These are phyloP conservation scores for Bifiguratus adelaidae DNA, from an alignment of 192 early-diverging fungal genomes.

Conservation along the genomic window DNA sequence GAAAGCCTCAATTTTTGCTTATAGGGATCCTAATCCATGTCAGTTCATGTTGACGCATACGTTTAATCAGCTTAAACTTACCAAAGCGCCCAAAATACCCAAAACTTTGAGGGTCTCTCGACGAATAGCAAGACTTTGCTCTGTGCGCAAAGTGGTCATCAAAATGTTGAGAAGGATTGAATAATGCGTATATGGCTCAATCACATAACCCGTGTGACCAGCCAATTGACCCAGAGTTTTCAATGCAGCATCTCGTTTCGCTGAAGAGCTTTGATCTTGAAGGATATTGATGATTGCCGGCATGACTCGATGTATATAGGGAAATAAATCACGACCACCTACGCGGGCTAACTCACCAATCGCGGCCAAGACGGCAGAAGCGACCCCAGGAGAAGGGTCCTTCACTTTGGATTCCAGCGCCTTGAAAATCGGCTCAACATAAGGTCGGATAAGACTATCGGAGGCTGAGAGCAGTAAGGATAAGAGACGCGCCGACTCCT, in stretches of 20 bases:
- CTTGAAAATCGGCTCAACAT: slow-evolving; percentile 79
- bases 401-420: slow-evolving; percentile 75
- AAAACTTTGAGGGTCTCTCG: slow-evolving; percentile 81
- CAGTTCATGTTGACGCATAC: no score
- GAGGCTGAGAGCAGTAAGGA: slow-evolving; percentile 65
- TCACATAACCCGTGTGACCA: slow-evolving; percentile 78
- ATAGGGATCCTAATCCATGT: no score
- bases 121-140: slow-evolving; percentile 60
- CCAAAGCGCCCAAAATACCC: slow-evolving; percentile 88
- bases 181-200: slow-evolving; percentile 82
- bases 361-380: slow-evolving; percentile 66
- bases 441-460: slow-evolving; percentile 77
- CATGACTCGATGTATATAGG: slow-evolving; percentile 72
- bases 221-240: slow-evolving; percentile 78
- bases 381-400: slow-evolving; percentile 68
- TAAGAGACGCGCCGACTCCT: slow-evolving; percentile 75
- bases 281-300: slow-evolving; percentile 82
- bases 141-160: slow-evolving; percentile 73
- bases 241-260: slow-evolving; percentile 81
- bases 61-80: no score
- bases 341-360: slow-evolving; percentile 78
- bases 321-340: slow-evolving; percentile 71
- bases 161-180: slow-evolving; percentile 73
- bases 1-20: slow-evolving; percentile 44
- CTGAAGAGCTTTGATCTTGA: slow-evolving; percentile 73